Conservation (phyloP, 352 stramenopile genomes). For the Pythium diclinum region DNA sequence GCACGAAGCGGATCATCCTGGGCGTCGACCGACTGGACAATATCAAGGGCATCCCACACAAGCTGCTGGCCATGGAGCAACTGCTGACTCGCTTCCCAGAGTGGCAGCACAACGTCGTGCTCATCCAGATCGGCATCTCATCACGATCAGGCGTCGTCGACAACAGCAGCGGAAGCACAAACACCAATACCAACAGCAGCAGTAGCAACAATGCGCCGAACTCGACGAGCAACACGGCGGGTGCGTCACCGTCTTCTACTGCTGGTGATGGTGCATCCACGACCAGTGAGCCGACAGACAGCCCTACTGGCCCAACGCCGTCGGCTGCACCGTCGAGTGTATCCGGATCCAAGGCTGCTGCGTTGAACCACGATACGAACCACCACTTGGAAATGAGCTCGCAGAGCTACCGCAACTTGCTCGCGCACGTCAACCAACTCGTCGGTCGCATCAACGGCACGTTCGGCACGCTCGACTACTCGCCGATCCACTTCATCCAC, state of each 20-base stretch:
- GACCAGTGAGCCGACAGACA: conserved; percentile 23
- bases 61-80: conserved; percentile 84
- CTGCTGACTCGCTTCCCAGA: conserved; percentile 85
- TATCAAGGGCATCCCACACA: conserved; percentile 89
- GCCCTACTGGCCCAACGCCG: conserved; percentile 1
- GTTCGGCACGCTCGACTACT: conserved; percentile 85
- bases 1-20: conserved; percentile 78
- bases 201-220: neutral
- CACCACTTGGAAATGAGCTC: conserved; percentile 82
- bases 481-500: conserved; percentile 91
- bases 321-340: conserved; percentile 15
- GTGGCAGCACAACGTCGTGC: conserved; percentile 93
- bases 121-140: conserved; percentile 96
- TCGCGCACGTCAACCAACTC: conserved; percentile 85
- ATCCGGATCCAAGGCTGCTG: conserved; percentile 15
- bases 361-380: conserved; percentile 34
- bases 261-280: conserved; percentile 10
- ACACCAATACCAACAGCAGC: conserved; percentile 2
- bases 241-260: neutral
- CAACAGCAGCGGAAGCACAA: conserved; percentile 17
- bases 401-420: conserved; percentile 61
- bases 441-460: conserved; percentile 88
- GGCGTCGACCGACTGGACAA: conserved; percentile 85
- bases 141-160: conserved; percentile 55
- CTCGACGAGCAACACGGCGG: neutral